A percentile compares a stretch with the other conserved stretches of the same genome.
Conservation (phyloP, 208 protist genomes). For the Leishmania tropica region DNA sequence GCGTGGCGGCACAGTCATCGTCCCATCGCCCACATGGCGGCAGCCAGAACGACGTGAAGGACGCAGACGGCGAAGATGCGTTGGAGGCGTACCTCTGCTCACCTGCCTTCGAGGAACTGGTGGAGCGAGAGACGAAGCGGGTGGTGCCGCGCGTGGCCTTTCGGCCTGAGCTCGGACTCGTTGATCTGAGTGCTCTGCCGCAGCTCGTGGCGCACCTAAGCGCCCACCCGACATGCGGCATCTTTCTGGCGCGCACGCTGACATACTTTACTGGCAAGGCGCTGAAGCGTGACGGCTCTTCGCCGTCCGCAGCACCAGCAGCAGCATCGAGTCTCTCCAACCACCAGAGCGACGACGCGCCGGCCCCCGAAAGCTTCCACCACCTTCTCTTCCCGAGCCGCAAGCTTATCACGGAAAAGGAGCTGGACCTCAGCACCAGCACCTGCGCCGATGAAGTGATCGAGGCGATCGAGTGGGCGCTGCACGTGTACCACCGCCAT, state of each 20-base stretch:
- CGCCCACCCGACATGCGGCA: slow-evolving; percentile 23
- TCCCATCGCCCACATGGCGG: neutral
- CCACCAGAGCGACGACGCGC: slow-evolving; percentile 2
- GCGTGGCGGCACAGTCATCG: neutral
- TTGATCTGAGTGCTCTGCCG: slow-evolving; percentile 73
- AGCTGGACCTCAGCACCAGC: slow-evolving; percentile 66
- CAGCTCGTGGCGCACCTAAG: slow-evolving; percentile 56
- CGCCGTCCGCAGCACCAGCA: neutral
- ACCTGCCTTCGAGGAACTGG: slow-evolving; percentile 33
- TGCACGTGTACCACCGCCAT: slow-evolving; percentile 46
- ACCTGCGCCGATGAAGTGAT: slow-evolving; percentile 64
- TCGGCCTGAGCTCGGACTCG: slow-evolving; percentile 53
- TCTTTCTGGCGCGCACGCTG: slow-evolving; percentile 48
- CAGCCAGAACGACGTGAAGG: neutral
- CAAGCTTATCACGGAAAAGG: slow-evolving; percentile 56
- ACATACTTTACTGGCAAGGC: slow-evolving; percentile 43
- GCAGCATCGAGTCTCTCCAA: neutral
- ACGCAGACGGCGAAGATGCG: slow-evolving; percentile 30
- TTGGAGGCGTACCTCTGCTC: slow-evolving; percentile 47
- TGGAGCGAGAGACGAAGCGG: slow-evolving; percentile 43
- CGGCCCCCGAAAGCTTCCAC: slow-evolving; percentile 9
- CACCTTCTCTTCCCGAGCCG: slow-evolving; percentile 18
- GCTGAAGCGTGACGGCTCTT: neutral
- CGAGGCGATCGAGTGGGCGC: slow-evolving; percentile 60
- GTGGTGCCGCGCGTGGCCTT: slow-evolving; percentile 38